Base-by-base conservation (phyloP, 1,284 basidiomycete species). In the Leccinum pachyderme region DNA sequence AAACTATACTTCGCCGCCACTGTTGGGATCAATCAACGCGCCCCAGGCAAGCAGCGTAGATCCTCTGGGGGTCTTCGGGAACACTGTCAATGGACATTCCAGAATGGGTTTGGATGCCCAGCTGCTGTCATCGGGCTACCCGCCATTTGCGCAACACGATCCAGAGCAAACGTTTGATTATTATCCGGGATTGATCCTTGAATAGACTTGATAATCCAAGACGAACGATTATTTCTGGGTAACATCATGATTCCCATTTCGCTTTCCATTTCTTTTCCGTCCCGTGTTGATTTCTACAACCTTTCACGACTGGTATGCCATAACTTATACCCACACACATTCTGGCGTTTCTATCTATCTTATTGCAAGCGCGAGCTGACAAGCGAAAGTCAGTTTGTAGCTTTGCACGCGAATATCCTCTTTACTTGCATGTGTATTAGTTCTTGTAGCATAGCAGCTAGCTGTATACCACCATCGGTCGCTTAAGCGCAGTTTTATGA, bases 151-250 rank as follows among this genome's bases (percentile, higher is more conserved):
- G 52, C 66, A 69, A 31, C 68, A 71, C 52, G 67, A 62, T 47
- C 56, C 64, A 52, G 70, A 74, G 44, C 63, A 70, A 28, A 54
- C 69, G 25, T 77, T 76, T 58, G 72, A 71, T 51, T 72, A 76
- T 55, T 73, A 75, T 50, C 74, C 76, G 57, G 75, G 79, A 55
- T 77, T 74, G 61, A 65, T 61, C 51, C 57, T 68, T 56, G 68
- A 64, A 55, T 68, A 68, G 53, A 55, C n/a, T 49, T 53, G 18
- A 18, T 18, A 18, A 3, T 44, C 25, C 37, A 29, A 29, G 84
- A 82, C 55, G 85, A 86, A 72, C 86, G 84, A 86, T 84, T 87
- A 71, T 83, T 87, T 52, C 81, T 85, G 67, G 74, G 29, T 41
- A 47, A 47, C 39, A 18, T 18, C 18, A 18, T 18, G 18, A 18